Evolutionary conservation across 208 protist genomes (phyloP).

Genomic region (Leishmania guyanensis): DNA sequence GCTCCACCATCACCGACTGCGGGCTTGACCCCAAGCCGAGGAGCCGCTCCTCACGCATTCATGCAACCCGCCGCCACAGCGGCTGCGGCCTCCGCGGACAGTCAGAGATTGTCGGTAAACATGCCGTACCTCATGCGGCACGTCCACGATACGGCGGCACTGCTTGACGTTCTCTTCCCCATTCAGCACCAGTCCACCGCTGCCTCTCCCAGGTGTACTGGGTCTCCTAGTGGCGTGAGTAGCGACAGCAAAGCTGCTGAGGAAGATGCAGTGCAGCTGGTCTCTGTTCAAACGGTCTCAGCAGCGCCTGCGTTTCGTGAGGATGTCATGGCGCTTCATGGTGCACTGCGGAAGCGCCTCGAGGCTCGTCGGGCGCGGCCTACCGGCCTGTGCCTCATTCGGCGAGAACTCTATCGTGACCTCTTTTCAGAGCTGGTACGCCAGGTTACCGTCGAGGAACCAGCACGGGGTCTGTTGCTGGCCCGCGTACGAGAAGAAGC

Average conservation of each 20-base stretch:
- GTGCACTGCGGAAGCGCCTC: slow-evolving; percentile 90
- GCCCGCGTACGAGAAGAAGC: slow-evolving; percentile 97
- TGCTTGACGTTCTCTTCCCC: slow-evolving; percentile 67
- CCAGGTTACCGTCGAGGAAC: slow-evolving; percentile 98
- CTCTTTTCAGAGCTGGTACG: slow-evolving; percentile 98
- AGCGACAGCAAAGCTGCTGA: not conserved
- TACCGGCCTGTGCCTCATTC: slow-evolving; percentile 96
- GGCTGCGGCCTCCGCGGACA: not conserved
- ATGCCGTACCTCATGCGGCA: slow-evolving; percentile 49
- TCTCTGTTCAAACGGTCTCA: slow-evolving; percentile 59
- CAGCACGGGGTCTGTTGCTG: slow-evolving; percentile 96
- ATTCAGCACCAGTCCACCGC: slow-evolving; percentile 12
- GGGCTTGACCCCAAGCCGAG: not conserved
- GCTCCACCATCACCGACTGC: slow-evolving; percentile 17
- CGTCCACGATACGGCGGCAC: slow-evolving; percentile 38
- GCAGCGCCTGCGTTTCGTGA: slow-evolving; percentile 52
- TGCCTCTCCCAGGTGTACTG: not conserved
- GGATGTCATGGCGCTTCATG: slow-evolving; percentile 86
- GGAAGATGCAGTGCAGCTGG: not conserved
- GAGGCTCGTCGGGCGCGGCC: slow-evolving; percentile 93
- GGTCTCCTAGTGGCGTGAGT: not conserved
- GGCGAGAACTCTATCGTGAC: slow-evolving; percentile 97
- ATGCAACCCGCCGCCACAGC: slow-evolving; percentile 4
- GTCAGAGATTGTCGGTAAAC: slow-evolving; percentile 3
- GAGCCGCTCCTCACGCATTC: not conserved